These are phyloP conservation scores for Dictyostelium intermedium DNA, from an alignment of 78 protist genomes.

Conservation along the genomic window DNA sequence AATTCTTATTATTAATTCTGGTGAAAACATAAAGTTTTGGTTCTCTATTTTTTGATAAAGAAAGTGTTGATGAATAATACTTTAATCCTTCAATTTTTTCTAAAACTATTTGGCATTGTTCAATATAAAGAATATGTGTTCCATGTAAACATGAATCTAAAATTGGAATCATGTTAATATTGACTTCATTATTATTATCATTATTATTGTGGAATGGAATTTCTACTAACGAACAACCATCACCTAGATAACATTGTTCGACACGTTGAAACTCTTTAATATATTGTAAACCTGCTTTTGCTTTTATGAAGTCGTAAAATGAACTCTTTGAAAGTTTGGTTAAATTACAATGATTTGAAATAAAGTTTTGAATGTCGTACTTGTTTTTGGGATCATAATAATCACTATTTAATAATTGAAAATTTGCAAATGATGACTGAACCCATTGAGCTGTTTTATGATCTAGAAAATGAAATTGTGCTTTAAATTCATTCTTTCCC, in stretches of 20 bases:
- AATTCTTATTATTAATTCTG: not conserved
- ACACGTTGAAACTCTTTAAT: not conserved
- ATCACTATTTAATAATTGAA: not conserved
- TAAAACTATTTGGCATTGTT: constrained; percentile 28
- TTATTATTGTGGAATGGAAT: too few relatives aligned
- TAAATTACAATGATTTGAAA: not conserved
- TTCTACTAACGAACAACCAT: constrained; percentile 18
- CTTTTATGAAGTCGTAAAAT: not conserved
- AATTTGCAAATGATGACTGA: not conserved
- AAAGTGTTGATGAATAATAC: not conserved
- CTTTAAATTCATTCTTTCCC: not conserved
- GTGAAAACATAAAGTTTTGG: not conserved
- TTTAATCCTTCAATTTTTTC: constrained; percentile 35
- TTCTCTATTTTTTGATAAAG: not conserved
- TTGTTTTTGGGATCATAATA: not conserved
- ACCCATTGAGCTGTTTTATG: not conserved
- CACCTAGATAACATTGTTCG: not conserved
- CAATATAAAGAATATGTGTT: not conserved
- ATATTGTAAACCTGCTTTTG: not conserved
- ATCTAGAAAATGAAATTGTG: not conserved
- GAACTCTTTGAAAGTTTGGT: not conserved
- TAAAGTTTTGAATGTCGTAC: not conserved
- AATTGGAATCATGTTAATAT: too few relatives aligned
- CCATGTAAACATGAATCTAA: constrained; percentile 55
- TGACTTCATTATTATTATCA: too few relatives aligned